These are phyloP conservation scores for Phaeosphaeria sp. DNA, from an alignment of 2,329 filamentous ascomycete species.

Conservation along the genomic window DNA sequence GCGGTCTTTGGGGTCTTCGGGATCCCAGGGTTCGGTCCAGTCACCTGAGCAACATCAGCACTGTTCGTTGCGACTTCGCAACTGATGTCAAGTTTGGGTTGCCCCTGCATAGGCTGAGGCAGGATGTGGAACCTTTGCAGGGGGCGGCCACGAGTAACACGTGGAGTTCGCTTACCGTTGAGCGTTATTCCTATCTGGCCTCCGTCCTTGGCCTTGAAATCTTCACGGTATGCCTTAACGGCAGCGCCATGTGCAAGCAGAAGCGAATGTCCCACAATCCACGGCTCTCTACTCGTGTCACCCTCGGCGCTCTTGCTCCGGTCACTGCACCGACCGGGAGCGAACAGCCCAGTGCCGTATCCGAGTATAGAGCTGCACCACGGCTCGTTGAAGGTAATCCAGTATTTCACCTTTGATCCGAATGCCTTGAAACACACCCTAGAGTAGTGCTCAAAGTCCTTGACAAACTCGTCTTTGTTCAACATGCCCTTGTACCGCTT, in stretches of 20 bases:
- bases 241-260: slow-evolving; percentile 80
- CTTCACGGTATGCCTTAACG: slow-evolving; percentile 81
- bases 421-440: slow-evolving; percentile 77
- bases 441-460: slow-evolving; percentile 82
- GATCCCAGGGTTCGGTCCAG: slow-evolving; percentile 82
- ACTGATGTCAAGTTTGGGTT: slow-evolving; percentile 7
- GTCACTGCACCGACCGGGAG: slow-evolving; percentile 82
- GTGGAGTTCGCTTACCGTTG: slow-evolving; percentile 65
- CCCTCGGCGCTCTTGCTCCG: slow-evolving; percentile 73
- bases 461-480: slow-evolving; percentile 81
- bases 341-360: slow-evolving; percentile 78
- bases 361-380: slow-evolving; percentile 85
- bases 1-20: slow-evolving; percentile 74
- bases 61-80: slow-evolving; percentile 2
- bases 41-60: slow-evolving; percentile 62
- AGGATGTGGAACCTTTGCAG: slow-evolving; percentile 21
- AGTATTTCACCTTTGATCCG: slow-evolving; percentile 78
- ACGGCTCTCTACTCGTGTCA: slow-evolving; percentile 78
- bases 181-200: slow-evolving; percentile 88
- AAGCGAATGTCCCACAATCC: slow-evolving; percentile 82
- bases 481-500: slow-evolving; percentile 82
- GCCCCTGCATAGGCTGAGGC: slow-evolving; percentile 16
- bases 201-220: slow-evolving; percentile 75
- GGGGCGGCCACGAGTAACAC: slow-evolving; percentile 14
- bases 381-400: slow-evolving; percentile 92